Conservation (phyloP, 371 early-diverging fungal species). For the Rhizopus sp. region DNA sequence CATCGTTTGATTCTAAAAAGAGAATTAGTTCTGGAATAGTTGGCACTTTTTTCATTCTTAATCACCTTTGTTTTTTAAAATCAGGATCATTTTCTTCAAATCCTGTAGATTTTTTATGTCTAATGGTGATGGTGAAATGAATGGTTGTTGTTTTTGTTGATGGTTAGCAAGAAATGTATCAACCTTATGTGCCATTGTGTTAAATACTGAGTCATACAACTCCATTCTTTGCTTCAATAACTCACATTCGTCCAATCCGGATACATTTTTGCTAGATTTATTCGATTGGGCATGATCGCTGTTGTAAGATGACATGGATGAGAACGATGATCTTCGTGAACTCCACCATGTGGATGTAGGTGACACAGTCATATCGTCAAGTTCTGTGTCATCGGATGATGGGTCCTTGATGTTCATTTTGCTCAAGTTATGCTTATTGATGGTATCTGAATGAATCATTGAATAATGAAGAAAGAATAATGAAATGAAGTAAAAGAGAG, state of each 20-base stretch:
- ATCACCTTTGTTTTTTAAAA: background rate
- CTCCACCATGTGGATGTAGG: slow-evolving; percentile 8
- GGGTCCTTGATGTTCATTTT: background rate
- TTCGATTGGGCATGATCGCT: background rate
- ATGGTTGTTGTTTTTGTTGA: slow-evolving; percentile 2
- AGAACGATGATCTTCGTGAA: slow-evolving; percentile 10
- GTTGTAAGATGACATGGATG: slow-evolving; percentile 3
- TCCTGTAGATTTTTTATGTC: slow-evolving; percentile 5
- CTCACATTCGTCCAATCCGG: slow-evolving; percentile 7
- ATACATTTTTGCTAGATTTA: slow-evolving; percentile 3
- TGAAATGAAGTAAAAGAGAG: background rate
- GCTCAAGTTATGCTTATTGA: background rate
- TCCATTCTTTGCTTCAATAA: background rate
- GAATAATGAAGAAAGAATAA: background rate
- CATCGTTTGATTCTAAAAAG: slow-evolving; percentile 10
- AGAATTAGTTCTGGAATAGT: background rate
- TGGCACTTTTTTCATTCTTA: background rate
- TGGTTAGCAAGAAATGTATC: slow-evolving; percentile 3
- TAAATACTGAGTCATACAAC: slow-evolving; percentile 3
- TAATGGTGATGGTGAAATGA: slow-evolving; percentile 1
- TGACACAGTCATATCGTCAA: background rate
- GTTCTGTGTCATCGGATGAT: background rate
- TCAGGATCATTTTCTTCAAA: slow-evolving; percentile 2
- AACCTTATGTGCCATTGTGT: background rate
- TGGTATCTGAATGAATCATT: slow-evolving; percentile 1